These are phyloP conservation scores for Xylaria curta DNA, from an alignment of 495 filamentous ascomycete species.

Conservation along the genomic window DNA sequence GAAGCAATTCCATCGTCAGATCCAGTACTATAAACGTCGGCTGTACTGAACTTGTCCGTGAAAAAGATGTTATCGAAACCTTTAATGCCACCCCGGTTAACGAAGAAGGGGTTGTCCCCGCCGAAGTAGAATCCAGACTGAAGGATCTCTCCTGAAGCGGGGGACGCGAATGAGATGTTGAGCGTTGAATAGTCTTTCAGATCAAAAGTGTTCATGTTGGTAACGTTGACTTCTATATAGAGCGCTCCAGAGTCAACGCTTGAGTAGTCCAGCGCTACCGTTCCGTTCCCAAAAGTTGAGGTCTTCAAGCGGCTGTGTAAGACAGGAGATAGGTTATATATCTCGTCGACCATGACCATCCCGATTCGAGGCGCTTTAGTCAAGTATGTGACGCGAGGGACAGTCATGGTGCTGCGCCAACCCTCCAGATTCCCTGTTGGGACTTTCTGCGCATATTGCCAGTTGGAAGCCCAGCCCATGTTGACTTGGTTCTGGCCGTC, in stretches of 20 bases:
- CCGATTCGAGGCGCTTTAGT: constrained; percentile 50
- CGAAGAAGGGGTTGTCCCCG: constrained; percentile 54
- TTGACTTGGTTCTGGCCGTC: constrained; percentile 47
- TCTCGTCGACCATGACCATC: constrained; percentile 51
- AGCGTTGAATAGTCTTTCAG: constrained; percentile 46
- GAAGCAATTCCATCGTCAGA: constrained; percentile 1
- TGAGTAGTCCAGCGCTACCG: constrained; percentile 49
- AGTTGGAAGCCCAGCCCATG: constrained; percentile 67
- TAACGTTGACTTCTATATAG: constrained; percentile 54
- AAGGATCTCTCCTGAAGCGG: constrained; percentile 52
- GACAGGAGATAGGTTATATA: constrained; percentile 47
- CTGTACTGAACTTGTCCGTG: constrained; percentile 55
- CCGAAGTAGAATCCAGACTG: constrained; percentile 54
- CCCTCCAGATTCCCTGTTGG: constrained; percentile 55
- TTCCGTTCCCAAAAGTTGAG: constrained; percentile 43
- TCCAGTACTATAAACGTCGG: constrained; percentile 36
- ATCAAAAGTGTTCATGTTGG: constrained; percentile 40
- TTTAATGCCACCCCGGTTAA: constrained; percentile 50
- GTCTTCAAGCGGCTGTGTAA: constrained; percentile 39
- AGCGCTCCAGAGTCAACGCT: constrained; percentile 50
- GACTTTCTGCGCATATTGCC: constrained; percentile 61
- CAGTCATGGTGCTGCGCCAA: constrained; percentile 60
- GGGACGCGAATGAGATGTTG: constrained; percentile 59
- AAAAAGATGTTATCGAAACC: constrained; percentile 57
- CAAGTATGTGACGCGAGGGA: constrained; percentile 53